Percentiles rank a stretch among this genome's conserved stretches.
phyloP scores from a whole-genome alignment of 257 asterid species.

The Cinchona pubescens region DNA sequence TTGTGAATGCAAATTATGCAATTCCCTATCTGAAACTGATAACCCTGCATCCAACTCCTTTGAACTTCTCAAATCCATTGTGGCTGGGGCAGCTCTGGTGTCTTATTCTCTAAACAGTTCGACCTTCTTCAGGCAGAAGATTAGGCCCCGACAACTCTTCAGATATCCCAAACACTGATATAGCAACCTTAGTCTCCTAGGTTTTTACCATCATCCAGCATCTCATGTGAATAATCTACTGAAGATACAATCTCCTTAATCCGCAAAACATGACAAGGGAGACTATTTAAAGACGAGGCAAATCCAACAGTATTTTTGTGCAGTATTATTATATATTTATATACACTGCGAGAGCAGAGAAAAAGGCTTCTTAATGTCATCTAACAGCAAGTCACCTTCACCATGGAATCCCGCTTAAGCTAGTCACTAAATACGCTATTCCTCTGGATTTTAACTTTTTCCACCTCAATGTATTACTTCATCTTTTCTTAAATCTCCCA shows the following conservation, averaged over 20 bases:
- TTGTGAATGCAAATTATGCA: constrained; percentile 29
- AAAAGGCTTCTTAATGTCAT: constrained; percentile 80
- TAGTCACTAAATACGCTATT: constrained; percentile 53
- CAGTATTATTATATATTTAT: too few species aligned
- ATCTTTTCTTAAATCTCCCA: constrained; percentile 69
- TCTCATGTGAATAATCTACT: constrained; percentile 22
- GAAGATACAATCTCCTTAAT: constrained; percentile 44
- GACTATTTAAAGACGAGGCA: constrained; percentile 48
- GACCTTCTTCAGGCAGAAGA: constrained; percentile 19
- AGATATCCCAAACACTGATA: constrained; percentile 29
- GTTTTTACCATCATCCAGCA: constrained; percentile 23
- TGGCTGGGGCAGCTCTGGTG: constrained; percentile 23
- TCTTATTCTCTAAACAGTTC: constrained; percentile 21
- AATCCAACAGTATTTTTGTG: constrained; percentile 52
- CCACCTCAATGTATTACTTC: constrained; percentile 54
- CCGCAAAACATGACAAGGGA: constrained; percentile 68
- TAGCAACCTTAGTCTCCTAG: constrained; percentile 35
- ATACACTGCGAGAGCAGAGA: constrained; percentile 39
- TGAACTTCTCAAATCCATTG: constrained; percentile 22
- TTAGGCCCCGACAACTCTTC: constrained; percentile 26
- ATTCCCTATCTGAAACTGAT: constrained; percentile 29
- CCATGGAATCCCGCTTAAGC: constrained; percentile 94
- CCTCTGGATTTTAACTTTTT: constrained; percentile 26
- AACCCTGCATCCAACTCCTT: constrained; percentile 29
- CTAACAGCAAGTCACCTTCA: constrained; percentile 81